Evolutionary conservation across 768 basidiomycete genomes (phyloP).

Genomic region (Lentinula lateritia): DNA sequence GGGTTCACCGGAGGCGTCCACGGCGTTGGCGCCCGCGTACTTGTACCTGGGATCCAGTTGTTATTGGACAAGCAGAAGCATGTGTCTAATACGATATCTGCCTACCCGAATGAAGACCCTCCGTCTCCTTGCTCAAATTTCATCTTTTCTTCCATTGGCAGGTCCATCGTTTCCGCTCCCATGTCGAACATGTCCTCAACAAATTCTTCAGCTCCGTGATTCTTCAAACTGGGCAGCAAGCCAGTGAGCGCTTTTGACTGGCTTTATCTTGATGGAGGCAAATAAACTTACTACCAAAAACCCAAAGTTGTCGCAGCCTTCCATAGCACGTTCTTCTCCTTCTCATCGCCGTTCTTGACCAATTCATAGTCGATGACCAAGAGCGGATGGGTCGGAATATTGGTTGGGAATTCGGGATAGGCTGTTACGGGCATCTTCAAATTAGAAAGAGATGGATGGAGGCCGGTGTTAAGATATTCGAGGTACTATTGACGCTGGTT

Average conservation of each 20-base stretch:
- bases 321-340: constrained; percentile 35
- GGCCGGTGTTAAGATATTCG: background rate
- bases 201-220: constrained; percentile 35
- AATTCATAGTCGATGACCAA: constrained; percentile 37
- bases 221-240: constrained; percentile 26
- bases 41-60: constrained; percentile 30
- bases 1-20: constrained; percentile 34
- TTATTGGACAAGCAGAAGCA: background rate
- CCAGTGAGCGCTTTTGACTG: background rate
- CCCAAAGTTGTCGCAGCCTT: constrained; percentile 37
- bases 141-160: constrained; percentile 38
- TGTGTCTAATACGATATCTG: background rate
- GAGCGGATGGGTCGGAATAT: constrained; percentile 36
- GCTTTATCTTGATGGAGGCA: background rate
- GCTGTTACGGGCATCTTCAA: constrained; percentile 6
- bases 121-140: constrained; percentile 35
- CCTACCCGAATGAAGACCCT: constrained; percentile 34
- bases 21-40: constrained; percentile 34
- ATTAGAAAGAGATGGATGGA: background rate
- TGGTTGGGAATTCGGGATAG: constrained; percentile 31
- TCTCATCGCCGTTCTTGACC: constrained; percentile 24
- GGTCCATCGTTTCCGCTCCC: constrained; percentile 32
- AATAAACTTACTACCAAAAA: constrained; percentile 41
- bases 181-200: constrained; percentile 36
- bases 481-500: background rate